Evolutionary conservation across 257 asterid species (phyloP).

Genomic region (Pogostemon cablin): DNA sequence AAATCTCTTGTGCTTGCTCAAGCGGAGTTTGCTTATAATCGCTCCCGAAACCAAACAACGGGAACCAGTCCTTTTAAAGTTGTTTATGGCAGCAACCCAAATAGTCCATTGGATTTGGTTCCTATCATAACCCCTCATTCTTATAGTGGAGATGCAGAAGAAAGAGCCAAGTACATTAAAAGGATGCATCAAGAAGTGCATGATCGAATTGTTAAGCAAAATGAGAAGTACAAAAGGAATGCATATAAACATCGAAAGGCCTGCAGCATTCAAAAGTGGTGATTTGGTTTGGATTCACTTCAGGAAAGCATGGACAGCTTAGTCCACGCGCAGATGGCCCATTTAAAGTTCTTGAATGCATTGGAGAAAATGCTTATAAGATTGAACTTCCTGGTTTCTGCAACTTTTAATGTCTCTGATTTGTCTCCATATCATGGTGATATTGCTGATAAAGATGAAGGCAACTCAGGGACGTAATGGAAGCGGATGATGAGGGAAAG

Average conservation of each 20-base stretch:
- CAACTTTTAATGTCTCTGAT: neutral
- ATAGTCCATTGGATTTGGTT: neutral
- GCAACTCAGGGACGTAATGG: conserved; percentile 1
- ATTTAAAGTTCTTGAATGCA: neutral
- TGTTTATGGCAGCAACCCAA: neutral
- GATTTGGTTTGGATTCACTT: conserved; percentile 23
- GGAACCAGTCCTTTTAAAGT: conserved; percentile 8
- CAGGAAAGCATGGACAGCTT: neutral
- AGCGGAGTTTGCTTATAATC: neutral
- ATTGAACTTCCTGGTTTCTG: conserved; percentile 14
- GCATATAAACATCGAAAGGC: conserved; percentile 11
- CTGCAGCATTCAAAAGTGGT: neutral
- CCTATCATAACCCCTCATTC: neutral
- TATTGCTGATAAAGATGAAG: neutral
- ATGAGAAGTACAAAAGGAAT: neutral
- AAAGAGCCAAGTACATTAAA: neutral
- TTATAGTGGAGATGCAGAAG: neutral
- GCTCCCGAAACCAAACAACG: neutral
- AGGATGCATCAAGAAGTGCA: neutral
- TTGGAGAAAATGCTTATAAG: conserved; percentile 9
- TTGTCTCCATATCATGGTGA: neutral
- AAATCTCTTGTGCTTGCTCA: neutral
- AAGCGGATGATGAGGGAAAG: neutral
- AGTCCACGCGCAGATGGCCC: conserved; percentile 3
- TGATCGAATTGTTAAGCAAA: conserved; percentile 4